phyloP scores from a whole-genome alignment of 495 filamentous ascomycete genomes.

The Talaromyces stipitatus region DNA sequence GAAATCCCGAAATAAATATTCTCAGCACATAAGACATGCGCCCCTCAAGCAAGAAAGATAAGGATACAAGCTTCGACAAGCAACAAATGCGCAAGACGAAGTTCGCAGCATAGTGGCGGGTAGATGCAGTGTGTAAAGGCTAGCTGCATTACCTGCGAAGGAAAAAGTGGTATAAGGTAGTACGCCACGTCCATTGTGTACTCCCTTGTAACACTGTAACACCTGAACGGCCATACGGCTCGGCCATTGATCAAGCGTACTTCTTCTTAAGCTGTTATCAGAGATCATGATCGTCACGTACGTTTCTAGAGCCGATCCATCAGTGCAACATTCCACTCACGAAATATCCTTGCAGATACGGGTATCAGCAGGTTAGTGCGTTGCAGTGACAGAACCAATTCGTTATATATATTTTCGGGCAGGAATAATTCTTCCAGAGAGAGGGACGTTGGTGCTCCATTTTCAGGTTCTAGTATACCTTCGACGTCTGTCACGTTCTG shows the following conservation, averaged over 20 bases:
- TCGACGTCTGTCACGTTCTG: slow-evolving; percentile 44
- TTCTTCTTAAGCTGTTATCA: not conserved
- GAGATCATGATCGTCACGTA: not conserved
- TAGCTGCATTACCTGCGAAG: not conserved
- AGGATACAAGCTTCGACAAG: slow-evolving; percentile 8
- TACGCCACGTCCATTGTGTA: not conserved
- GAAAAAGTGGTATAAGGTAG: not conserved
- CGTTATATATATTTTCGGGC: slow-evolving; percentile 38
- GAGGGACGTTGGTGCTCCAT: slow-evolving; percentile 32
- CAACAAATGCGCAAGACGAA: not conserved
- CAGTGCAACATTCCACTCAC: slow-evolving; percentile 61
- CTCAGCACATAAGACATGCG: not conserved
- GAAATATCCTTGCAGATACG: slow-evolving; percentile 44
- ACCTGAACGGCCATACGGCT: not conserved
- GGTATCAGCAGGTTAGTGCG: slow-evolving; percentile 50
- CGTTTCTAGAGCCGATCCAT: slow-evolving; percentile 34
- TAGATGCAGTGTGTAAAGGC: not conserved
- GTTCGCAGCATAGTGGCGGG: not conserved
- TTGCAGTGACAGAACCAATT: slow-evolving; percentile 33
- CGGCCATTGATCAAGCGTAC: not conserved
- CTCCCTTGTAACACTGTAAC: not conserved
- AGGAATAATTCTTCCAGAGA: slow-evolving; percentile 60
- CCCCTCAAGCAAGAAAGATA: not conserved
- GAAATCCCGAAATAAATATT: not conserved
- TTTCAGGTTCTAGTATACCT: slow-evolving; percentile 41